These are phyloP conservation scores for Pneumocystis carinii DNA, from an alignment of 1,139 yeast genomes.

Conservation along the genomic window DNA sequence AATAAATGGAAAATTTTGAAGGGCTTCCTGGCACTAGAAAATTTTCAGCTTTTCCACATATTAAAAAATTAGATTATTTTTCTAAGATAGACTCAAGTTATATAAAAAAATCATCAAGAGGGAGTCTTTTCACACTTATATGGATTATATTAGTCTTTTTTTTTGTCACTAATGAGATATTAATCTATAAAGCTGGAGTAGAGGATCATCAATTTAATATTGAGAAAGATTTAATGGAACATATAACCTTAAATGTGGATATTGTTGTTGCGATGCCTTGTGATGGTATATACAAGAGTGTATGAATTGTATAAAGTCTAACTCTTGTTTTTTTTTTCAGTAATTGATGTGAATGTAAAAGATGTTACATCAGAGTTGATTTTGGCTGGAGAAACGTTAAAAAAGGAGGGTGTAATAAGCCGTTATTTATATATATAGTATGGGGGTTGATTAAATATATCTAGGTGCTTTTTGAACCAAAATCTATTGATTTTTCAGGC, in stretches of 20 bases:
- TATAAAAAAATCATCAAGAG: constrained; percentile 66
- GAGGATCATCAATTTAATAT: constrained; percentile 67
- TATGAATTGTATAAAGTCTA: not conserved
- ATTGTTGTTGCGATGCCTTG: constrained; percentile 77
- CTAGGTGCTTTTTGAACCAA: not conserved
- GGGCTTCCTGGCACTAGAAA: not conserved
- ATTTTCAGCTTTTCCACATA: not conserved
- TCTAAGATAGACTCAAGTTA: constrained; percentile 72
- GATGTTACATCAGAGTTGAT: constrained; percentile 68
- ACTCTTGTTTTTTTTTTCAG: constrained; percentile 14
- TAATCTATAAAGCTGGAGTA: constrained; percentile 32
- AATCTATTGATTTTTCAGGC: not conserved
- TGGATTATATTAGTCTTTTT: not conserved
- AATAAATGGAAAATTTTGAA: not conserved
- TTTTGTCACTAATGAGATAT: not conserved
- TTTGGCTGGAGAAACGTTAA: constrained; percentile 59
- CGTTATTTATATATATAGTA: not conserved
- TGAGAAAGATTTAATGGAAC: constrained; percentile 36
- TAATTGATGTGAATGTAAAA: constrained; percentile 55
- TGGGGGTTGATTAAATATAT: constrained; percentile 23
- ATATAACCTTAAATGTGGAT: constrained; percentile 60
- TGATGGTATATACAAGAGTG: constrained; percentile 21
- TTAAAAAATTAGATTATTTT: constrained; percentile 66
- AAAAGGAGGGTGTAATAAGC: constrained; percentile 20
- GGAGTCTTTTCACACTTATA: constrained; percentile 33